Base-by-base conservation (phyloP, 2,329 filamentous ascomycete genomes). In the Claviceps capensis region DNA sequence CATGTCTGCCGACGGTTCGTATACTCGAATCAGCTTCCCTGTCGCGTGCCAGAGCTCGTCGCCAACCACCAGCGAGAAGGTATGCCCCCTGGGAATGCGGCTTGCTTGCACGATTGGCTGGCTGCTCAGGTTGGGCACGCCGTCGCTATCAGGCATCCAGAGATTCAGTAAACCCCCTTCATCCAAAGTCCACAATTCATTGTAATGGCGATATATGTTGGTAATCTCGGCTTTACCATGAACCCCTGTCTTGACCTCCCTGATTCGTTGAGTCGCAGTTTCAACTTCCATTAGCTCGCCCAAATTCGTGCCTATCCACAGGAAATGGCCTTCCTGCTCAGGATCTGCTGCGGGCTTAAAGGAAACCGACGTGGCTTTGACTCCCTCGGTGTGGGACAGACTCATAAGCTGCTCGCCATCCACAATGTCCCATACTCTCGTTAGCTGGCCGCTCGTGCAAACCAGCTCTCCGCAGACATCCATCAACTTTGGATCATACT, bases 101-200 rank as follows among this genome's bases (percentile, higher is more conserved):
- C 86, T 94, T 40, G 81, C 84, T 59, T 86, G 83, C 36, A 72
- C 69, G 38, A 72, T 69, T 22, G 88, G 88, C 51, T 79, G 84
- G 52, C 82, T 80, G 52, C 81, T 78, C 34, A 97, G 69, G 55
- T 81, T 91, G 1, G 90, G 89, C 30, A 83, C 76, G 0, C 85
- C 83, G 5, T 79, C 79, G 46, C 69, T 69, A 60, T 89, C 86
- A 4, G 90, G 83, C 1, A 81, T 82, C 93, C 93, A 98, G 5
- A 97, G 79, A 58, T 88, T 82, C 14, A 98, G 71, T 46, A 85
- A 86, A 11, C 93, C 93, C 47, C 85, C 82, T 57, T 96, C 90
- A 63, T 97, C 93, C 47, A 98, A 67, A 0, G 90, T 90, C 93
- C 93, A 98, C 65, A 98, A 79, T 61, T 96, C 87, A 58, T 88